Evolutionary conservation across 352 stramenopile species (phyloP), one percentile per base, ranked within the genome.

Genomic region (Thalassiosira allenii): DNA sequence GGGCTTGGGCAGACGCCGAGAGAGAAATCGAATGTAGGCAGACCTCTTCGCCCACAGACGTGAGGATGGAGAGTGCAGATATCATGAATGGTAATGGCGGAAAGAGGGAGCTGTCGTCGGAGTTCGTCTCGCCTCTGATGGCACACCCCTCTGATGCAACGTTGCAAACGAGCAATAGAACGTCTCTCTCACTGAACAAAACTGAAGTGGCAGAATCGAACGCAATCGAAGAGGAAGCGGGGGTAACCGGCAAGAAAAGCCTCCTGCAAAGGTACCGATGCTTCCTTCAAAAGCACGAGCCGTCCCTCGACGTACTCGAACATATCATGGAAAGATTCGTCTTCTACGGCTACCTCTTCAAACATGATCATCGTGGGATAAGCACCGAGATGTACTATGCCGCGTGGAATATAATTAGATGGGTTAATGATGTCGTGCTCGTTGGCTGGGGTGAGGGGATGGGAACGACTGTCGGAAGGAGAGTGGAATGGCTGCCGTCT

Each of bases 371-470:
- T 25, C 30, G 40, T 17, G 69, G 63, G 3, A 61, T 73, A 23
- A 25, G 11, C 0, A 68, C 49, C n/a, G 75, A 84, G 67, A 27
- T 84, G 54, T 84, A 79, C 51, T 84, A 84, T 40, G 68, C 75
- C 27, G 29, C 67, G 2, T 84, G 68, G 68, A 84, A 79, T 75
- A 34, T 79, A 0, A 58, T 84, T 1, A 51, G 68, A 34, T 74
- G 66, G 51, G 59, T 76, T 1, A 84, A 84, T 52, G 75, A 84
- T 43, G 56, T 79, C 14, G 56, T 79, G 2, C 65, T 84, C 6
- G 40, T 66, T 22, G 75, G 75, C 71, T 78, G 20, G 27, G 75
- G 75, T 3, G 32, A 72, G 12, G 75, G 75, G 23, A 79, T 79
- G 54, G 75, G 75, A 30, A 59, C 70, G 23, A 84, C 75, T 43